Conservation (phyloP, 2,329 filamentous ascomycete genomes). For the Metarhizium anisopliae region DNA sequence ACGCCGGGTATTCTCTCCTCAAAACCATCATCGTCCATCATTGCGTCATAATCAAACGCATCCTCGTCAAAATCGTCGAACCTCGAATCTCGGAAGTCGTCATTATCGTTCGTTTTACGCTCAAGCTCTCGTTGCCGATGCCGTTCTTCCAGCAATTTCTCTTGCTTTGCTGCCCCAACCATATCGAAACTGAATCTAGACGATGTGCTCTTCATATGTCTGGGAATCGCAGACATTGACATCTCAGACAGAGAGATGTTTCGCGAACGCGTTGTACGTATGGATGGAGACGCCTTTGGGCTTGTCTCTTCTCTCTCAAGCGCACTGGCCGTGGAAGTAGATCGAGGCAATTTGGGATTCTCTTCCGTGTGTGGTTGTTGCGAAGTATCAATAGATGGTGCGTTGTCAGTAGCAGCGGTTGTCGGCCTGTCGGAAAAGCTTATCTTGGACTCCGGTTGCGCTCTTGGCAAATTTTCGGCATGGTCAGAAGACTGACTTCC, state of each 20-base stretch:
- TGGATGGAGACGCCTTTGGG: slow-evolving; percentile 11
- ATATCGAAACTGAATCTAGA: slow-evolving; percentile 79
- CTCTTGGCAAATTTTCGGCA: not conserved
- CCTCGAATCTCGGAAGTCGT: slow-evolving; percentile 38
- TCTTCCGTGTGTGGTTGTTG: not conserved
- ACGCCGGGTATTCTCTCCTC: slow-evolving; percentile 59
- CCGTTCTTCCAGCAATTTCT: slow-evolving; percentile 63
- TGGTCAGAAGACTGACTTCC: not conserved
- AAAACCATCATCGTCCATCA: slow-evolving; percentile 55
- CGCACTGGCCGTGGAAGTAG: not conserved
- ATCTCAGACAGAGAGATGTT: slow-evolving; percentile 42
- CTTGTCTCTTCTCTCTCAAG: not conserved
- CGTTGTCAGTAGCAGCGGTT: not conserved
- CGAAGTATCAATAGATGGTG: not conserved
- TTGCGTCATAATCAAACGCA: slow-evolving; percentile 50
- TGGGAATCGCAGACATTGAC: slow-evolving; percentile 44
- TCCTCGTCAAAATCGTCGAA: slow-evolving; percentile 57
- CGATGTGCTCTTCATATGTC: slow-evolving; percentile 66
- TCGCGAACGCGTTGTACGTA: slow-evolving; percentile 34
- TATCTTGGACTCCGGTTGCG: not conserved
- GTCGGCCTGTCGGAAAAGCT: not conserved
- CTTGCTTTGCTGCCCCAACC: slow-evolving; percentile 57
- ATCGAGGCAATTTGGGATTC: not conserved
- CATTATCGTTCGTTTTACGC: slow-evolving; percentile 35
- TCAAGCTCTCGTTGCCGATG: slow-evolving; percentile 60